phyloP scores from a whole-genome alignment of 2,329 filamentous ascomycete genomes.

The Zymoseptoria pseudotritici region DNA sequence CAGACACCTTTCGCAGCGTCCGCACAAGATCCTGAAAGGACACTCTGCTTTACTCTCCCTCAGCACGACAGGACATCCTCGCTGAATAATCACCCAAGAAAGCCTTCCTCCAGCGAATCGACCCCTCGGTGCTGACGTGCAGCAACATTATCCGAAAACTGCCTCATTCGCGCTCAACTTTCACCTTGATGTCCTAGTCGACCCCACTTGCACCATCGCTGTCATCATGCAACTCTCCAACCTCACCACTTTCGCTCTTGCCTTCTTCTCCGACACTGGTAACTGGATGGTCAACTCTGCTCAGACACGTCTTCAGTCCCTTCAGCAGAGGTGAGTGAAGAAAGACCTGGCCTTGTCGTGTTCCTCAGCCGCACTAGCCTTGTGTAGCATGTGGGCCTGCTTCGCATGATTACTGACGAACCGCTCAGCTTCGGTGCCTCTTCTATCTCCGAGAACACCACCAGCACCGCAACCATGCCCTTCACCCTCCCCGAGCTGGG shows the following conservation, averaged over 20 bases:
- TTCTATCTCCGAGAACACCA: background rate
- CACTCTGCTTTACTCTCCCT: too few relatives aligned
- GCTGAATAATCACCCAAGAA: too few relatives aligned
- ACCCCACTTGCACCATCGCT: slow-evolving; percentile 3
- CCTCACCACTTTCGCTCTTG: slow-evolving; percentile 18
- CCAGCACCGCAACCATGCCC: slow-evolving; percentile 12
- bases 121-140: too few relatives aligned
- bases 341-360: background rate
- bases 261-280: slow-evolving; percentile 5
- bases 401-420: background rate
- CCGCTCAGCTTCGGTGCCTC: background rate
- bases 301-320: slow-evolving; percentile 20
- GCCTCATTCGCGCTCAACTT: slow-evolving; percentile 16
- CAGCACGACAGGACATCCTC: too few relatives aligned
- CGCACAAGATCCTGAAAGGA: too few relatives aligned
- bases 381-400: background rate
- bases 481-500: slow-evolving; percentile 26
- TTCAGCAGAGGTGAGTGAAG: slow-evolving; percentile 16
- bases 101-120: too few relatives aligned
- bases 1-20: too few relatives aligned
- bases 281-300: slow-evolving; percentile 22
- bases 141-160: slow-evolving; percentile 7
- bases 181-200: slow-evolving; percentile 14
- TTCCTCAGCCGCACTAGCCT: background rate
- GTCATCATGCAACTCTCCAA: slow-evolving; percentile 21